These are phyloP conservation scores for Blastomyces silverae DNA, from an alignment of 2,329 filamentous ascomycete genomes.

Conservation along the genomic window DNA sequence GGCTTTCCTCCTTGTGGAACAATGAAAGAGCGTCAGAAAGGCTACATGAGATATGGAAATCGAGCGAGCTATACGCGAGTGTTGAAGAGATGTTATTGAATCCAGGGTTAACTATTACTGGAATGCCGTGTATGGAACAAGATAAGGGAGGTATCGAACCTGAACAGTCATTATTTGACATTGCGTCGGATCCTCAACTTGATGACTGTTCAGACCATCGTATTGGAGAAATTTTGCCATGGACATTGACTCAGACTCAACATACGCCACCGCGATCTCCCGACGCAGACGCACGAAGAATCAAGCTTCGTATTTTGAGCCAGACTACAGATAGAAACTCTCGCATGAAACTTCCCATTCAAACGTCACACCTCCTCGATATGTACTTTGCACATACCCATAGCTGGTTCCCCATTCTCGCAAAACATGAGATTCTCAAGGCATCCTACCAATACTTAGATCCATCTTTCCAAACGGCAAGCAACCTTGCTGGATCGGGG, in stretches of 20 bases:
- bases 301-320: neutral
- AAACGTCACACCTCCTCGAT: slow-evolving; percentile 49
- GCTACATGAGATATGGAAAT: slow-evolving; percentile 42
- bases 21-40: slow-evolving; percentile 39
- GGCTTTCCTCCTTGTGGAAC: slow-evolving; percentile 36
- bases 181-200: neutral
- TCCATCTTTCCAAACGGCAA: slow-evolving; percentile 32
- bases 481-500: slow-evolving; percentile 32
- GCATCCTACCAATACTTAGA: slow-evolving; percentile 51
- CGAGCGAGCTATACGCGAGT: slow-evolving; percentile 35
- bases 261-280: neutral
- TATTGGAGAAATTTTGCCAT: neutral
- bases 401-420: slow-evolving; percentile 54
- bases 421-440: slow-evolving; percentile 52
- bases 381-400: slow-evolving; percentile 54
- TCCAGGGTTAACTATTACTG: slow-evolving; percentile 25
- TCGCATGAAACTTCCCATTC: slow-evolving; percentile 40
- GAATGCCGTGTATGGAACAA: slow-evolving; percentile 28
- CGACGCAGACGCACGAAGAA: neutral
- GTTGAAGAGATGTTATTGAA: slow-evolving; percentile 39
- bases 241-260: neutral
- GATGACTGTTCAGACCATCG: neutral
- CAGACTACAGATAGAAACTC: neutral
- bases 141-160: slow-evolving; percentile 22
- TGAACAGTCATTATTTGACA: slow-evolving; percentile 1